Evolutionary conservation across 495 filamentous ascomycete species (phyloP).

Genomic region (Cercophora newfieldiana): DNA sequence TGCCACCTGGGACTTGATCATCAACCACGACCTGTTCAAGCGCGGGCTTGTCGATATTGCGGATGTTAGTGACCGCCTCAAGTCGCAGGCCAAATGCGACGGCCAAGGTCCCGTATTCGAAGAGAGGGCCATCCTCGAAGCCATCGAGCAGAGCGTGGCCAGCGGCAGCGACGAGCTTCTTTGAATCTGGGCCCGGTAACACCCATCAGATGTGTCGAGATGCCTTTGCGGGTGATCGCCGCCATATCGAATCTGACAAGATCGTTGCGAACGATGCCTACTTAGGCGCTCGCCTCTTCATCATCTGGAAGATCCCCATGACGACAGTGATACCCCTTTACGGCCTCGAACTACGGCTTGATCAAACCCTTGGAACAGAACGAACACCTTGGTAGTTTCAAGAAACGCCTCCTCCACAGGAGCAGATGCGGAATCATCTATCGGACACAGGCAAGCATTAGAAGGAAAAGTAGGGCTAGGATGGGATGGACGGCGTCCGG

Average conservation of each 20-base stretch:
- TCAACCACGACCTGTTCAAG: slow-evolving; percentile 76
- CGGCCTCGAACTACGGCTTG: no score
- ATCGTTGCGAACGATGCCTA: no score
- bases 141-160: slow-evolving; percentile 76
- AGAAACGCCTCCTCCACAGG: neutral
- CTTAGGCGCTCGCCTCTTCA: no score
- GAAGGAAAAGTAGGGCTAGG: neutral
- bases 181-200: slow-evolving; percentile 35
- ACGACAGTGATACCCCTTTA: no score
- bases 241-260: no score
- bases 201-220: neutral
- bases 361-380: no score
- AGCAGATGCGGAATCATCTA: neutral
- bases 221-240: no score
- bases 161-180: slow-evolving; percentile 74
- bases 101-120: slow-evolving; percentile 89
- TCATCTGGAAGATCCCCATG: no score
- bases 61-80: slow-evolving; percentile 72
- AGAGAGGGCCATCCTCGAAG: slow-evolving; percentile 68
- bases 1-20: slow-evolving; percentile 90
- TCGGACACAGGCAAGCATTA: neutral
- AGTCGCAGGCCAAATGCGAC: slow-evolving; percentile 78
- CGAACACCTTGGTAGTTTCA: neutral
- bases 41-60: slow-evolving; percentile 81
- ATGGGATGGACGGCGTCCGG: neutral